phyloP scores from a whole-genome alignment of 306 rosid species.

The Senna tora region DNA sequence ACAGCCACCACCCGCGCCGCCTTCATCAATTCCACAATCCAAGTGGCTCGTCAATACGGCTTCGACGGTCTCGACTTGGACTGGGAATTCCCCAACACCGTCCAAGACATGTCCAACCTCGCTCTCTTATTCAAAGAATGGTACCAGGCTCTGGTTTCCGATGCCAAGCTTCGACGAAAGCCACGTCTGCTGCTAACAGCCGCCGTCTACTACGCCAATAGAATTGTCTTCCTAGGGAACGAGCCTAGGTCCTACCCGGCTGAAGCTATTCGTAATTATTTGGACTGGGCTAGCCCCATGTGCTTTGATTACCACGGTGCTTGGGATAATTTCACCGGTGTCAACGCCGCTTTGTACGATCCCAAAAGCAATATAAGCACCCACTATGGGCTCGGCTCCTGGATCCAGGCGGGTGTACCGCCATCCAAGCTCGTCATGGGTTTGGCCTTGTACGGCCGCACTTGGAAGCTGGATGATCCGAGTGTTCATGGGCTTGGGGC shows the following conservation, averaged over 20 bases:
- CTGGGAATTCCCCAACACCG: slow-evolving; percentile 72
- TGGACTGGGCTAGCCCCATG: slow-evolving; percentile 84
- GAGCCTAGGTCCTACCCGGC: slow-evolving; percentile 56
- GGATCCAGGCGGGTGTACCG: slow-evolving; percentile 68
- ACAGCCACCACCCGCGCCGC: slow-evolving; percentile 26
- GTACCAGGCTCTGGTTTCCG: slow-evolving; percentile 49
- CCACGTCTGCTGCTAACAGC: slow-evolving; percentile 62
- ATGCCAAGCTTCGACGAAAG: slow-evolving; percentile 28
- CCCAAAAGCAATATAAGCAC: slow-evolving; percentile 54
- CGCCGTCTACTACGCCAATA: slow-evolving; percentile 63
- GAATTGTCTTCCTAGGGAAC: slow-evolving; percentile 35
- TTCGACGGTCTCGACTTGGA: slow-evolving; percentile 81
- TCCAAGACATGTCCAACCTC: slow-evolving; percentile 67
- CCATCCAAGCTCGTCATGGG: slow-evolving; percentile 68
- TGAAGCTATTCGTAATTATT: slow-evolving; percentile 40
- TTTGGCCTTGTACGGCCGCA: slow-evolving; percentile 63
- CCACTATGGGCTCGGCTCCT: slow-evolving; percentile 56
- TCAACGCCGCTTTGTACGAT: slow-evolving; percentile 56
- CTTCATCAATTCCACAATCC: slow-evolving; percentile 71
- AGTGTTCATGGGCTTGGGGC: slow-evolving; percentile 53
- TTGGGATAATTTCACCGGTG: slow-evolving; percentile 64
- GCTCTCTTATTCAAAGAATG: slow-evolving; percentile 57
- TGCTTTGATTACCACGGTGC: slow-evolving; percentile 76
- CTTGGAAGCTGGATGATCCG: slow-evolving; percentile 63
- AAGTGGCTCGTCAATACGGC: slow-evolving; percentile 59